These are phyloP conservation scores for Lophiostoma macrostomum DNA, from an alignment of 495 filamentous ascomycete genomes.

Conservation along the genomic window DNA sequence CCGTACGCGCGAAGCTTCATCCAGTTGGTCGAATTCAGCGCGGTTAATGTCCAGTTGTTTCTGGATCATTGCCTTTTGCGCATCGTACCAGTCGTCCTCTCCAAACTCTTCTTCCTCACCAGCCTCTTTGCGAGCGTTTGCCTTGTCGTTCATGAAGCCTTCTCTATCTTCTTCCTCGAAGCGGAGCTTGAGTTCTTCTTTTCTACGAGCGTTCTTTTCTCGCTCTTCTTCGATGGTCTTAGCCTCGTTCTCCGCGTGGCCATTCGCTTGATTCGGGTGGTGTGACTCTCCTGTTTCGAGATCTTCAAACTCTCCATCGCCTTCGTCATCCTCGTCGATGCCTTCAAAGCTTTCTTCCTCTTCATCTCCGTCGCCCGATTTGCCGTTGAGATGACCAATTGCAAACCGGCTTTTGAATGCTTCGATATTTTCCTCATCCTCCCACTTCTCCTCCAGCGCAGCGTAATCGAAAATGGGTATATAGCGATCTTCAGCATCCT, in stretches of 20 bases:
- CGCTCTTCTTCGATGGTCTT: constrained; percentile 73
- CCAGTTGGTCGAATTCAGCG: constrained; percentile 80
- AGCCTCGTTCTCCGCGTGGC: constrained; percentile 39
- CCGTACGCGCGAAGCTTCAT: constrained; percentile 70
- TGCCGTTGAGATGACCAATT: constrained; percentile 53
- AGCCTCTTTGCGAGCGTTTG: constrained; percentile 61
- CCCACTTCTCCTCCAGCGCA: constrained; percentile 80
- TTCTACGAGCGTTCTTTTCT: constrained; percentile 82
- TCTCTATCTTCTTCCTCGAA: constrained; percentile 98
- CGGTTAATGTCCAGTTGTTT: constrained; percentile 95
- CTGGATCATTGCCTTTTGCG: constrained; percentile 89
- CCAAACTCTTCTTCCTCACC: constrained; percentile 73
- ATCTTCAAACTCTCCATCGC: constrained; percentile 88
- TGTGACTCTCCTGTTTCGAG: constrained; percentile 71
- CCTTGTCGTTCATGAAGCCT: constrained; percentile 82
- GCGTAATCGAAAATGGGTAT: constrained; percentile 80
- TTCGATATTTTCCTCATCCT: constrained; percentile 71
- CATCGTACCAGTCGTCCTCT: constrained; percentile 97
- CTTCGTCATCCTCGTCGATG: constrained; percentile 54
- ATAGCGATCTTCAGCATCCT: constrained; percentile 65
- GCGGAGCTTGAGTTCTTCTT: constrained; percentile 88
- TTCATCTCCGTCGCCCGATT: constrained; percentile 42
- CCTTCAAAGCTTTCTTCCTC: constrained; percentile 50
- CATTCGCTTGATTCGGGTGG: constrained; percentile 46
- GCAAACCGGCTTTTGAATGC: constrained; percentile 70